A percentile compares a stretch with the other conserved stretches of the same genome.
These are phyloP conservation scores for Physaria fendleri DNA, from an alignment of 345 rosid genomes.

Conservation along the genomic window DNA sequence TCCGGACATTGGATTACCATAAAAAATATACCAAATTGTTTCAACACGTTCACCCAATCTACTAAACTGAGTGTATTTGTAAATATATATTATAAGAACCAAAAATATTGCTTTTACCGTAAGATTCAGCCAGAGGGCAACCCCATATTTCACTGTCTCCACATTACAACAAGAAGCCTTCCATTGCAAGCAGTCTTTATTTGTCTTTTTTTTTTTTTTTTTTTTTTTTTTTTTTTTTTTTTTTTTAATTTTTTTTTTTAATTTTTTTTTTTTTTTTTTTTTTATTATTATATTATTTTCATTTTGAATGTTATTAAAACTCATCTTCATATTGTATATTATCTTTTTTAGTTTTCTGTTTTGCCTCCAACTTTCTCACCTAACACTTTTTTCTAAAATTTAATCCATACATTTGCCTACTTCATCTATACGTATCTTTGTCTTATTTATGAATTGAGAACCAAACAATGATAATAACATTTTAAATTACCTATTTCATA, in stretches of 20 bases:
- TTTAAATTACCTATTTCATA: conserved; percentile 16
- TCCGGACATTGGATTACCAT: too few species aligned
- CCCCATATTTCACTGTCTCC: conserved; percentile 28
- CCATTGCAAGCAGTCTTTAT: conserved; percentile 22
- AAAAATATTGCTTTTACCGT: conserved; percentile 21
- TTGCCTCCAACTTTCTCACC: conserved; percentile 32
- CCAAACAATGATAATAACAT: conserved; percentile 28
- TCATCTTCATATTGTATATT: background rate
- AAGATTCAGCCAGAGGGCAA: conserved; percentile 23
- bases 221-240: too few species aligned
- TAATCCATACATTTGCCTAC: conserved; percentile 22
- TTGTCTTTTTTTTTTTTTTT: conserved; percentile 15
- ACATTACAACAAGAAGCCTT: conserved; percentile 32
- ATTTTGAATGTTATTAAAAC: conserved; percentile 11
- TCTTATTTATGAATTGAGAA: conserved; percentile 17
- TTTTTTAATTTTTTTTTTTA: too few species aligned
- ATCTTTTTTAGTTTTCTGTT: conserved; percentile 11
- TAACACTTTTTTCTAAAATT: background rate
- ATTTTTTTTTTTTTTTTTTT: too few species aligned
- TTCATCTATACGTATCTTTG: conserved; percentile 15
- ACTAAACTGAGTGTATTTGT: background rate
- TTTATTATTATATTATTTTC: too few species aligned
- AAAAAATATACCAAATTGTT: background rate
- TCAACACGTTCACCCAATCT: background rate
- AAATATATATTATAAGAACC: background rate